Conservation (phyloP, 208 protist species). For the Wallacemonas collosoma region DNA sequence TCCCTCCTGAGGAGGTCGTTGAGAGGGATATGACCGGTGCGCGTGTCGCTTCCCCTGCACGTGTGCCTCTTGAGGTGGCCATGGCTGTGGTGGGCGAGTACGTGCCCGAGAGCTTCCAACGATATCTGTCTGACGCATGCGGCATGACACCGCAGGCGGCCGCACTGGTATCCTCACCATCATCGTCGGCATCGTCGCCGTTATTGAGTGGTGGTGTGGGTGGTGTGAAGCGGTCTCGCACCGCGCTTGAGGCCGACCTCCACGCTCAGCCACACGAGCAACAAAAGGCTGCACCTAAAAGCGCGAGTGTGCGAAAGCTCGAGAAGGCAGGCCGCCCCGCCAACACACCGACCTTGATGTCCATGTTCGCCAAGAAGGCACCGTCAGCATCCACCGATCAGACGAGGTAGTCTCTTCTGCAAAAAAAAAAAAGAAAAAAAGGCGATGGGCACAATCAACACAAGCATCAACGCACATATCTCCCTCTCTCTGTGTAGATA, state of each 20-base stretch:
- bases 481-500: too few species aligned
- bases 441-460: neutral
- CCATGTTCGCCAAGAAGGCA: constrained; percentile 59
- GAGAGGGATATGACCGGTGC: neutral
- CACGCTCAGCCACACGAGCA: neutral
- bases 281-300: constrained; percentile 27
- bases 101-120: constrained; percentile 40
- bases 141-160: constrained; percentile 18
- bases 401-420: neutral
- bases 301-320: constrained; percentile 52
- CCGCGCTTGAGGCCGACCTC: neutral
- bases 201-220: neutral
- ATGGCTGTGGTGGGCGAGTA: constrained; percentile 68
- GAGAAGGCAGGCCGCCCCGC: constrained; percentile 60
- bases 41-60: neutral
- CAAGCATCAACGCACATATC: neutral
- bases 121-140: constrained; percentile 34
- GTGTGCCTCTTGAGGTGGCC: constrained; percentile 29
- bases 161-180: neutral
- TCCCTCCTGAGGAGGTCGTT: neutral
- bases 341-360: constrained; percentile 58
- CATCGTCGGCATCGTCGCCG: constrained; percentile 2
- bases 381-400: neutral
- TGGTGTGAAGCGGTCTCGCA: constrained; percentile 7
- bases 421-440: neutral